These are phyloP conservation scores for Nepenthes mirabilis DNA, from an alignment of 148 eudicot genomes.

Conservation along the genomic window DNA sequence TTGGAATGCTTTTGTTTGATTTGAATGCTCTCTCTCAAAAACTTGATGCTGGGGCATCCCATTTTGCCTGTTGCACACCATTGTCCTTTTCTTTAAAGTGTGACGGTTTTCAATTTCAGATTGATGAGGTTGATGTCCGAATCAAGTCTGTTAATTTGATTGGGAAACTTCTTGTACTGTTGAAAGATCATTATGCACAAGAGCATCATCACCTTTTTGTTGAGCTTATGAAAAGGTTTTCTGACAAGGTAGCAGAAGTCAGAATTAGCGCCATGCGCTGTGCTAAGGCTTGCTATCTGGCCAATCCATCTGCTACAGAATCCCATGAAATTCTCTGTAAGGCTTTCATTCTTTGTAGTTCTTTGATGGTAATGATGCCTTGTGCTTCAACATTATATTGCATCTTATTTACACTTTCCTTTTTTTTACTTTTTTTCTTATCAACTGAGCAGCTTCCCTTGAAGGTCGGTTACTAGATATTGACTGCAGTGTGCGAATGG, in stretches of 20 bases:
- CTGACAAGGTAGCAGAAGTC: slow-evolving; percentile 84
- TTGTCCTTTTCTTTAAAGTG: not conserved
- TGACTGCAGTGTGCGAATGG: slow-evolving; percentile 73
- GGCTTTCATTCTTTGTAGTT: slow-evolving; percentile 8
- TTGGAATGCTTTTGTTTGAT: not conserved
- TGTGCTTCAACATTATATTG: not conserved
- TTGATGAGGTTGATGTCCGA: slow-evolving; percentile 92
- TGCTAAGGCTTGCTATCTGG: slow-evolving; percentile 47
- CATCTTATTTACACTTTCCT: not conserved
- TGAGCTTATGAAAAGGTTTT: slow-evolving; percentile 72
- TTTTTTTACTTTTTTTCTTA: not conserved
- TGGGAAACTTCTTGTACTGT: slow-evolving; percentile 53
- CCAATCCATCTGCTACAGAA: slow-evolving; percentile 40
- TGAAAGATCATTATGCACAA: slow-evolving; percentile 29
- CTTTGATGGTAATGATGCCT: not conserved
- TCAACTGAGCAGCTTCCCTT: slow-evolving; percentile 46
- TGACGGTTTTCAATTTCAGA: slow-evolving; percentile 24
- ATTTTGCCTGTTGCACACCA: not conserved
- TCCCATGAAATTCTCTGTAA: slow-evolving; percentile 60
- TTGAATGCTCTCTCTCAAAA: not conserved
- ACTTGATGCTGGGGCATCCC: not conserved
- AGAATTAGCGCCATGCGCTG: slow-evolving; percentile 57
- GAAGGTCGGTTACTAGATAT: slow-evolving; percentile 65
- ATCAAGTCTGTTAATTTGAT: slow-evolving; percentile 65
- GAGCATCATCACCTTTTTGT: slow-evolving; percentile 47